Conservation (phyloP, 2,329 filamentous ascomycete species). For the Fusarium subglutinans region DNA sequence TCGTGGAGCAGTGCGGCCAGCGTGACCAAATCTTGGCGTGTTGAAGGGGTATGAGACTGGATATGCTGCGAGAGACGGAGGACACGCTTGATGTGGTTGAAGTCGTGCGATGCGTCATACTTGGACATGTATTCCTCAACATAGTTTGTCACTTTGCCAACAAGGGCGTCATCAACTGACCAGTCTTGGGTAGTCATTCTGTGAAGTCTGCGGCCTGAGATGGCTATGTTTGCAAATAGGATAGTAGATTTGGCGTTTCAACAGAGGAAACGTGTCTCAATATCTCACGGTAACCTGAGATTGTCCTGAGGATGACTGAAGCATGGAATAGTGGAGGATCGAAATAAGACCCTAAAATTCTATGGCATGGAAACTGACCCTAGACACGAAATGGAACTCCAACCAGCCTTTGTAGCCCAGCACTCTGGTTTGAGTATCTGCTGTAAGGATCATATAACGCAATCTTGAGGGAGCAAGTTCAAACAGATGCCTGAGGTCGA, state of each 20-base stretch:
- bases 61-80: slow-evolving; percentile 76
- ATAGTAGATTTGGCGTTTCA: background rate
- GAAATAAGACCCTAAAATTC: slow-evolving; percentile 10
- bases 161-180: slow-evolving; percentile 51
- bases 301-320: background rate
- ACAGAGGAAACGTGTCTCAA: background rate
- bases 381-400: slow-evolving; percentile 10
- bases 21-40: slow-evolving; percentile 62
- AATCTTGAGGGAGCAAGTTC: background rate
- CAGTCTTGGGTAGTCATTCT: slow-evolving; percentile 40
- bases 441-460: background rate
- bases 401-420: slow-evolving; percentile 1
- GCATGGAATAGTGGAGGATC: background rate
- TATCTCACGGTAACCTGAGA: background rate
- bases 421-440: background rate
- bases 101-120: slow-evolving; percentile 90
- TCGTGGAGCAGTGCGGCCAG: slow-evolving; percentile 86
- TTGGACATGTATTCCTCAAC: slow-evolving; percentile 77
- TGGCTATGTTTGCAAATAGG: background rate
- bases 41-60: slow-evolving; percentile 58
- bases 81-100: slow-evolving; percentile 83
- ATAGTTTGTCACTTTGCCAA: slow-evolving; percentile 69
- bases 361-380: slow-evolving; percentile 4
- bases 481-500: background rate
- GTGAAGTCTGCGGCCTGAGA: background rate